phyloP scores from a whole-genome alignment of 805 yeast genomes.

The Schwanniomyces vanrijiae region DNA sequence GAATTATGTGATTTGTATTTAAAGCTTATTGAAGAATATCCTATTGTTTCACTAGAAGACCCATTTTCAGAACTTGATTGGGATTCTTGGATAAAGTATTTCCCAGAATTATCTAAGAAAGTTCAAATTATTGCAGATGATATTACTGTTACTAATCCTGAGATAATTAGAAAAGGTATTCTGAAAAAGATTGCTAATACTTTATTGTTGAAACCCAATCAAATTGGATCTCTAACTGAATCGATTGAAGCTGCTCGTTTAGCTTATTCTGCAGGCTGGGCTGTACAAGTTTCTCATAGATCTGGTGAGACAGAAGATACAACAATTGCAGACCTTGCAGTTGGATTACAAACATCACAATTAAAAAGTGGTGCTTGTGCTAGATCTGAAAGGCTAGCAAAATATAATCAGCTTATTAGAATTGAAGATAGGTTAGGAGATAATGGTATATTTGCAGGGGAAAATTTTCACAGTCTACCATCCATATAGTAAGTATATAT shows the following conservation, averaged over 20 bases:
- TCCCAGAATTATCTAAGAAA: constrained; percentile 11
- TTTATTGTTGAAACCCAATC: constrained; percentile 21
- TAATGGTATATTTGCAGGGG: constrained; percentile 17
- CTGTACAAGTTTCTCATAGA: constrained; percentile 21
- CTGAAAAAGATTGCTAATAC: constrained; percentile 19
- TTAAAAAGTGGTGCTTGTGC: constrained; percentile 24
- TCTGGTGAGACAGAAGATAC: constrained; percentile 26
- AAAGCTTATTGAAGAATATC: constrained; percentile 17
- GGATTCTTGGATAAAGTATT: constrained; percentile 20
- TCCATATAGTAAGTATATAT: not conserved
- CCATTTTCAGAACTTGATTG: constrained; percentile 24
- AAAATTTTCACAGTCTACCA: constrained; percentile 9
- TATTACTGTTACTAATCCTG: constrained; percentile 23
- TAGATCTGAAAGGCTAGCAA: constrained; percentile 23
- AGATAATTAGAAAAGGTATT: constrained; percentile 17
- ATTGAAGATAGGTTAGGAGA: constrained; percentile 22
- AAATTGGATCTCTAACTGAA: constrained; percentile 21
- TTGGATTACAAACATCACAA: constrained; percentile 22
- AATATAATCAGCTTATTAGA: constrained; percentile 20
- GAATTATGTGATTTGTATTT: constrained; percentile 16
- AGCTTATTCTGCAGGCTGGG: constrained; percentile 17
- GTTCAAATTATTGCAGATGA: constrained; percentile 21
- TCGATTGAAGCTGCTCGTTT: constrained; percentile 17
- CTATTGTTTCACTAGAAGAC: constrained; percentile 22
- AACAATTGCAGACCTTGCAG: constrained; percentile 20